Conservation (phyloP, 768 basidiomycete species). For the Mycena metata region DNA sequence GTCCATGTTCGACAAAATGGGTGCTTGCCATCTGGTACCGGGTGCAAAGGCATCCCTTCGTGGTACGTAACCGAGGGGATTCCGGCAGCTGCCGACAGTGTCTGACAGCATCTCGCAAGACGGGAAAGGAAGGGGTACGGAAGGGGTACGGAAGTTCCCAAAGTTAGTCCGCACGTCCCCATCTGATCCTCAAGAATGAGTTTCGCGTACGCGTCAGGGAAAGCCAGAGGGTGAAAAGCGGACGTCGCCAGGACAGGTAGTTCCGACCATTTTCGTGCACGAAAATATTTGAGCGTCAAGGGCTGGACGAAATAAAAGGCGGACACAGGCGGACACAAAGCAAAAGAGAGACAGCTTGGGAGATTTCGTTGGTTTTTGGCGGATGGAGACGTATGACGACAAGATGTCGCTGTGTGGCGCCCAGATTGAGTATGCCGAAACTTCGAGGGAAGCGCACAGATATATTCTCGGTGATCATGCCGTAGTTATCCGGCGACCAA, state of each 20-base stretch:
- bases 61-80: background rate
- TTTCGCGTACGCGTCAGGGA: background rate
- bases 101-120: constrained; percentile 11
- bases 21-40: background rate
- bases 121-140: background rate
- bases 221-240: background rate
- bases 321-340: background rate
- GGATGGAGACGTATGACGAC: background rate
- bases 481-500: constrained; percentile 10
- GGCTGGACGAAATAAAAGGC: too few species aligned
- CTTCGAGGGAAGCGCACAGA: background rate
- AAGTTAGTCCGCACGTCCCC: background rate
- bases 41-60: background rate
- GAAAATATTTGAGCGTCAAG: too few species aligned
- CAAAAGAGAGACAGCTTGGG: background rate
- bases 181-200: constrained; percentile 22
- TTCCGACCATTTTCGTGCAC: background rate
- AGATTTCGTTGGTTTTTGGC: constrained; percentile 12
- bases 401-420: background rate
- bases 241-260: too few species aligned
- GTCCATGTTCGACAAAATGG: background rate
- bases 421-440: constrained; percentile 13
- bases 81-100: constrained; percentile 7
- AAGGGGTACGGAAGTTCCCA: background rate
- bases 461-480: background rate